These are phyloP conservation scores for Plasmopara viticola DNA, from an alignment of 352 stramenopile species.

Conservation along the genomic window DNA sequence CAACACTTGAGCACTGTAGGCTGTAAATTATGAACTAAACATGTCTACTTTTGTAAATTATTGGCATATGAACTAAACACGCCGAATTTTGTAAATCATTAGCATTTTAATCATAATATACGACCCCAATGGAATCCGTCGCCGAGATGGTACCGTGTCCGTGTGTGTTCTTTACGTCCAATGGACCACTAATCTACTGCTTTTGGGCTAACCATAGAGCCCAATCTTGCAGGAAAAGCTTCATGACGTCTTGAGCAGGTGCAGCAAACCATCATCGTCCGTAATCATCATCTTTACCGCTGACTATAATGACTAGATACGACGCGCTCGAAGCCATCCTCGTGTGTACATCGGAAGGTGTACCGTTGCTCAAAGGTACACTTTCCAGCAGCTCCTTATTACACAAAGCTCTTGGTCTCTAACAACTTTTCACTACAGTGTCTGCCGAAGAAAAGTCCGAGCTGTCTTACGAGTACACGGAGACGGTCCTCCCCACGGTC, in stretches of 20 bases:
- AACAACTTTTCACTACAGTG: constrained; percentile 22
- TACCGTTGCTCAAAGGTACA: constrained; percentile 62
- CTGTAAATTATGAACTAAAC: too few relatives aligned
- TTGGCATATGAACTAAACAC: too few relatives aligned
- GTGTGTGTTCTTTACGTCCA: background rate
- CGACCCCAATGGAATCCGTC: constrained; percentile 18
- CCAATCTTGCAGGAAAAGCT: constrained; percentile 62
- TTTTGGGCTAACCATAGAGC: constrained; percentile 23
- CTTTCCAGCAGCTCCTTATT: background rate
- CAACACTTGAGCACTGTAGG: too few relatives aligned
- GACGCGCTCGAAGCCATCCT: constrained; percentile 70
- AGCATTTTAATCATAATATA: too few relatives aligned
- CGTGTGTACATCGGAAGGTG: constrained; percentile 71
- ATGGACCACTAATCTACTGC: background rate
- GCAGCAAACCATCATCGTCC: background rate
- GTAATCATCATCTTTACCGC: background rate
- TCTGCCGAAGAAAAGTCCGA: constrained; percentile 36
- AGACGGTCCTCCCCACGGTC: constrained; percentile 73
- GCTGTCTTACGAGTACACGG: constrained; percentile 59
- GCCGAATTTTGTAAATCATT: too few relatives aligned
- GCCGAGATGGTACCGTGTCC: constrained; percentile 24
- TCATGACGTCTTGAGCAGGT: constrained; percentile 50
- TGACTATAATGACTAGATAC: constrained; percentile 33
- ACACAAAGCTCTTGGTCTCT: background rate
- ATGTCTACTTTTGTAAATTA: too few relatives aligned